Evolutionary conservation across 2,329 filamentous ascomycete species (phyloP), one percentile per base, ranked within the genome.

Genomic region (Fusarium nanum): DNA sequence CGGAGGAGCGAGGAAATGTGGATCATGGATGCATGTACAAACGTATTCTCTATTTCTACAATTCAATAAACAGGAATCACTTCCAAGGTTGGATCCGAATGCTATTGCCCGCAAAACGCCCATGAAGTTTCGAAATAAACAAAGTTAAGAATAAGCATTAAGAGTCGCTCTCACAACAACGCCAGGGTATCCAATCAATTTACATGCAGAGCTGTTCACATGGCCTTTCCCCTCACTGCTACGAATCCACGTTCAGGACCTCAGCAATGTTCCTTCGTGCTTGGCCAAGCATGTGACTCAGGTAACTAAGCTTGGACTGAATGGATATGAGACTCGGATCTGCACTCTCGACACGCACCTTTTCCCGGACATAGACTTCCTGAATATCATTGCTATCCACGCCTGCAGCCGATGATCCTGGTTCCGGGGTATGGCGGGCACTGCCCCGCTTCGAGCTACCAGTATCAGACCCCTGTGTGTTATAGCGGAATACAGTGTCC

Each of bases 361-460:
- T 98, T 78, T 98, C 95, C 72, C 91, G 89, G 47, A 98, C 95
- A 69, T 89, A 91, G 5, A 98, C 94, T 66, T 96, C 89, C 5
- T 80, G 78, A 32, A 79, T 66, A 37, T 76, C 74, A 44, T 56
- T 67, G 28, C 44, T 61, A 18, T 72, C 71, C 32, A 69, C 70
- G 22, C 66, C 63, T 10, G 71, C 59, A 5, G 67, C 59, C 13
- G 65, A 50, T 14, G 75, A 64, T 34, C 64, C 55, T n/a, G 72
- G 70, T 32, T 75, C 73, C 27, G 71, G 70, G 34, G 70, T 71
- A 64, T 75, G 72, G 41, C 70, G 69, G 28, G 70, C 74, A 56
- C 67, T 73, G 40, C 68, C 73, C 48, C 64, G 67, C 64, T 58
- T 74, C 14, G 71, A 73, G 30, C 75, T 74, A 13, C 75, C 75